Evolutionary conservation across 2,329 filamentous ascomycete genomes (phyloP).

Genomic region (Coniochaeta prunicola): DNA sequence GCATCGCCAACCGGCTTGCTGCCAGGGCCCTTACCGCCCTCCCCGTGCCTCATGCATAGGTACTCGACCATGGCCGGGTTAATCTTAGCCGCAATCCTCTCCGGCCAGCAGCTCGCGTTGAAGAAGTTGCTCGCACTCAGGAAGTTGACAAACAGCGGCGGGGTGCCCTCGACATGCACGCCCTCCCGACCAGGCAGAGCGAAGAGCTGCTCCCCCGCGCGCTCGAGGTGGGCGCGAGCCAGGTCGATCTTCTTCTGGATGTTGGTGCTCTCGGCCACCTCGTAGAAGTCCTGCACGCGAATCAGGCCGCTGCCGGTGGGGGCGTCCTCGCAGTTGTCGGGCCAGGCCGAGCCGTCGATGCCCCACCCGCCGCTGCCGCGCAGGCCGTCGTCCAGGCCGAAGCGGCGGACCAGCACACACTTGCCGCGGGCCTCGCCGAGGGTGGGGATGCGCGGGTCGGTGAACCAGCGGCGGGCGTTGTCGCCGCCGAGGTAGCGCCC

Average conservation of each 20-base stretch:
- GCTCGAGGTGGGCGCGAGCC: slow-evolving; percentile 67
- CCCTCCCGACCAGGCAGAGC: slow-evolving; percentile 27
- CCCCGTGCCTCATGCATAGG: slow-evolving; percentile 50
- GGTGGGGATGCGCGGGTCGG: slow-evolving; percentile 65
- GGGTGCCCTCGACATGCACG: slow-evolving; percentile 17
- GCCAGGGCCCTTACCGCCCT: slow-evolving; percentile 39
- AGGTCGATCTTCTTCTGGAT: slow-evolving; percentile 76
- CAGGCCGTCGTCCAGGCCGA: slow-evolving; percentile 54
- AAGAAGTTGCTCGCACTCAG: slow-evolving; percentile 90
- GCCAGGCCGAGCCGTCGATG: slow-evolving; percentile 64
- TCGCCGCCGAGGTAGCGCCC: slow-evolving; percentile 59
- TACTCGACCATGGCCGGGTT: slow-evolving; percentile 69
- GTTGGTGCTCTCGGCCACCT: slow-evolving; percentile 65
- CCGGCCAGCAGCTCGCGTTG: slow-evolving; percentile 86
- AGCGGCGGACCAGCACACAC: slow-evolving; percentile 78
- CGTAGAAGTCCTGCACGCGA: slow-evolving; percentile 91
- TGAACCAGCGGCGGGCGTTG: slow-evolving; percentile 62
- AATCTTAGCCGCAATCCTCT: slow-evolving; percentile 78
- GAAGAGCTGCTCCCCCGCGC: slow-evolving; percentile 50
- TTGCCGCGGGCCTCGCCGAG: slow-evolving; percentile 75
- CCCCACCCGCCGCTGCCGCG: slow-evolving; percentile 42
- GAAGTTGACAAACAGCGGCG: slow-evolving; percentile 84
- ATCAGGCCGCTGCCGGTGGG: slow-evolving; percentile 63
- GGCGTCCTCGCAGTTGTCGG: slow-evolving; percentile 79
- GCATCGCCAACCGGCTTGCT: slow-evolving; percentile 58